Evolutionary conservation across 768 basidiomycete genomes (phyloP), one percentile per base, ranked within the genome.

Genomic region (Suillus hirtellus): DNA sequence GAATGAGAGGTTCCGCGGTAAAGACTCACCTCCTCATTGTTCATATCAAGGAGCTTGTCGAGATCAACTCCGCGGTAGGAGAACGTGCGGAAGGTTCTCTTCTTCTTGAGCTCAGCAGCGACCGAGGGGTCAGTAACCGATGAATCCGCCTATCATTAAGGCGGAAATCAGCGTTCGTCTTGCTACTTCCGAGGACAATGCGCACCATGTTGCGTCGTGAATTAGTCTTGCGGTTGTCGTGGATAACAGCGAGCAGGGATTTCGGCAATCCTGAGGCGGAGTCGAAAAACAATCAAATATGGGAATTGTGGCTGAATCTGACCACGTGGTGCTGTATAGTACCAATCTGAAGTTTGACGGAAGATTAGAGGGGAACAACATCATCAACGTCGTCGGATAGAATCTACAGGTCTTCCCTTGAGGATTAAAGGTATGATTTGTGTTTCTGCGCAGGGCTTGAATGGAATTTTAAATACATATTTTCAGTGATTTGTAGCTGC

Each of bases 81-180:
- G 85, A 96, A 99, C 72, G 96, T 98, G 75, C 94, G 92, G 92
- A 99, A 99, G 64, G 95, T 96, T 75, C 97, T 84, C 88, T 89
- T 95, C 86, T 95, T 96, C 90, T 97, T 97, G 82, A 96, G 86
- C 78, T 96, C 96, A 66, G 96, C 96, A 72, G 96, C 97, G 77
- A 93, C 80, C 78, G 88, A 79, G 74, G 95, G 94, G 80, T 97
- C 95, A 80, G 96, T 96, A 70, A 95, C 83, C 62, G 79, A 80
- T 70, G 85, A 80, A 78, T 94, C 93, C 80, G 93, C 90, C 93
- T 95, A 70, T 31, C 44, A 47, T 38, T 54, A 38, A n/a, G 38
- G 63, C 19, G 52, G n/a, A 46, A 34, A 58, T 67, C 52, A 60
- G 47, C n/a, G 8, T 9, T 49, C 10, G 19, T 52, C 52, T 54